Evolutionary conservation across 768 basidiomycete species (phyloP), one percentile per base, ranked within the genome.

Genomic region (Mycena alexandri): DNA sequence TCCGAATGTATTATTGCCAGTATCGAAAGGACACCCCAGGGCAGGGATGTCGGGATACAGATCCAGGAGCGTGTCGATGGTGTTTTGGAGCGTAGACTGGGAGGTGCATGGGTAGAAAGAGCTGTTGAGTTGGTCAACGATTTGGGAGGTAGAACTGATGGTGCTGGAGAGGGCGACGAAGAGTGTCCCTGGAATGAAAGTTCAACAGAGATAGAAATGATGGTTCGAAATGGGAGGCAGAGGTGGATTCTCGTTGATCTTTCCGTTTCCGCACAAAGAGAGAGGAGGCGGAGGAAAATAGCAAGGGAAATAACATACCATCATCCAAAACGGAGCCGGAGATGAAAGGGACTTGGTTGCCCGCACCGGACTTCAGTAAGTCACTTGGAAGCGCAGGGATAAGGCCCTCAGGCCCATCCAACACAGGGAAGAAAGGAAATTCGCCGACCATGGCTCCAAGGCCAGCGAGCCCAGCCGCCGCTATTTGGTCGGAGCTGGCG

Each of bases 1-100:
- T 0, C 79, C 79, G 56, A 78, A 79, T 0, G 76, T 75, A 33
- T 76, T 47, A 50, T 75, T 70, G 17, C 79, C 79, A 2, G 79
- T 80, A 8, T 65, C 59, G 59, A 72, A 81, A 0, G 80, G 80
- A 5, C 75, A 75, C 10, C 80, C 80, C 56, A 67, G 54, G 3
- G 75, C 67, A 2, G 79, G 75, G 17, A 72, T 53, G 22, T 77
- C 46, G 5, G 78, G 78, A 67, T 80, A 80, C 6, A 76, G 66
- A 8, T 73, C 55, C 2, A 76, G n/a, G 9, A 77, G 16, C 8
- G 44, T 46, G 2, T 61, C 38, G 6, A 67, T 29, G 11, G 64
- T 59, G 17, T 56, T 38, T 5, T 25, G 21, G 12, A 60, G 43
- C 22, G 25, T 24, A 24, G 48, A 29, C 5, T 29, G 19, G 13